Evolutionary conservation across 352 stramenopile genomes (phyloP).

Genomic region (Pythium inflatum): DNA sequence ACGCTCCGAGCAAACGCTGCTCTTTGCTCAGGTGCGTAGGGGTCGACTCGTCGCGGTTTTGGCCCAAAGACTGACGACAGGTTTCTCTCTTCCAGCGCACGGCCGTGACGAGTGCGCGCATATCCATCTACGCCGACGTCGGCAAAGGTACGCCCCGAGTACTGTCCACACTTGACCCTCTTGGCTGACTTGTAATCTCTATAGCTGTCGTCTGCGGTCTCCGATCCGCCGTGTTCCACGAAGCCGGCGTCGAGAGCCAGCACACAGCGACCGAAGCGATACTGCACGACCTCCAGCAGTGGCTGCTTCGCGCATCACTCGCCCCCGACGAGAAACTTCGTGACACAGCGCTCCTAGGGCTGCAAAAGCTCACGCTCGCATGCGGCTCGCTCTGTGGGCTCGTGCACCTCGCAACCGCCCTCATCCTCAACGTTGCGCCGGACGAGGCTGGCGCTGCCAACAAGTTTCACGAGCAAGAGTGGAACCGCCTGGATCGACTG

Average conservation of each 20-base stretch:
- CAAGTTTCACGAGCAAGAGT: conserved; percentile 46
- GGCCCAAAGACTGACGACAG: no score
- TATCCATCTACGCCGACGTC: conserved; percentile 11
- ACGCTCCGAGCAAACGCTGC: conserved; percentile 20
- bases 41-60: no score
- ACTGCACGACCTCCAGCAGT: conserved; percentile 66
- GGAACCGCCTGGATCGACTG: conserved; percentile 66
- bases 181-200: background rate
- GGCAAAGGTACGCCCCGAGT: conserved; percentile 5
- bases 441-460: background rate
- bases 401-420: conserved; percentile 61
- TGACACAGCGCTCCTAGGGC: conserved; percentile 60
- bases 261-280: conserved; percentile 59
- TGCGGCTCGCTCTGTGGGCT: conserved; percentile 83
- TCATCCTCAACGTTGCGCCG: conserved; percentile 60
- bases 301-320: conserved; percentile 64
- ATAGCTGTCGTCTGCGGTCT: conserved; percentile 45
- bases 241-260: conserved; percentile 44
- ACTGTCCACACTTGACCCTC: background rate
- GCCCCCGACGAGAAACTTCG: conserved; percentile 53
- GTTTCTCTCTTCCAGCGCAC: conserved; percentile 6
- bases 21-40: conserved; percentile 30
- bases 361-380: conserved; percentile 67
- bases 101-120: conserved; percentile 13
- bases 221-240: conserved; percentile 54